A percentile compares a stretch with the other conserved stretches of the same genome.
phyloP scores from a whole-genome alignment of 1,139 yeast genomes.

The Blastobotrys aristatus region DNA sequence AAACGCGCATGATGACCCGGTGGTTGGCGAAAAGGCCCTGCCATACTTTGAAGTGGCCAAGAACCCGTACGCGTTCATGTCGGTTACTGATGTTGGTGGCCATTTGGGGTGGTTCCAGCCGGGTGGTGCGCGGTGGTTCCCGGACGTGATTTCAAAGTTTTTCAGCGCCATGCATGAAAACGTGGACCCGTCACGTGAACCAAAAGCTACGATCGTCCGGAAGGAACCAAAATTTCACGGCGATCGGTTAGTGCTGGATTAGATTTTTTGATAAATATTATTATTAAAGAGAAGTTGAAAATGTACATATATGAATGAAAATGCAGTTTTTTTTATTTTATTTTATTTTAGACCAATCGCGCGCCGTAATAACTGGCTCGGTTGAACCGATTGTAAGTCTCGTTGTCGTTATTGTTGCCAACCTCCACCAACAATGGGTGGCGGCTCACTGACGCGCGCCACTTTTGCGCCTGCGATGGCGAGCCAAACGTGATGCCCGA shows the following conservation, averaged over 20 bases:
- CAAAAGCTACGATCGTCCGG: conserved; percentile 8
- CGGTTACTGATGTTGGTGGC: conserved; percentile 78
- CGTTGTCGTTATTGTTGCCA: conserved; percentile 10
- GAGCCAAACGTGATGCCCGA: conserved; percentile 14
- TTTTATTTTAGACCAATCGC: neutral
- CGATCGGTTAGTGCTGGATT: conserved; percentile 14
- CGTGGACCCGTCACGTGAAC: conserved; percentile 6
- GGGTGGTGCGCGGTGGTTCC: conserved; percentile 68
- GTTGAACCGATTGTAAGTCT: conserved; percentile 2
- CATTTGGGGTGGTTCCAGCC: conserved; percentile 72
- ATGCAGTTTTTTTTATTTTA: too few species aligned
- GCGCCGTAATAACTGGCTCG: neutral
- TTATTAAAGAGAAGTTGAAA: neutral
- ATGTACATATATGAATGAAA: neutral
- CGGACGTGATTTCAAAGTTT: conserved; percentile 57
- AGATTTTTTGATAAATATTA: neutral
- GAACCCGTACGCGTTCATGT: conserved; percentile 65
- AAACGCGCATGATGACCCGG: conserved; percentile 79
- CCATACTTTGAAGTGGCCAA: conserved; percentile 55
- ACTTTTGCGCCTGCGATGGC: neutral
- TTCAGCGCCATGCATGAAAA: conserved; percentile 48
- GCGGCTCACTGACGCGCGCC: conserved; percentile 10
- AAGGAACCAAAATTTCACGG: conserved; percentile 6
- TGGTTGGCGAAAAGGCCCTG: conserved; percentile 51
- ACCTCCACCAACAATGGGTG: conserved; percentile 15